Conservation (phyloP, 2,329 filamentous ascomycete genomes). For the Colletotrichum sublineola region DNA sequence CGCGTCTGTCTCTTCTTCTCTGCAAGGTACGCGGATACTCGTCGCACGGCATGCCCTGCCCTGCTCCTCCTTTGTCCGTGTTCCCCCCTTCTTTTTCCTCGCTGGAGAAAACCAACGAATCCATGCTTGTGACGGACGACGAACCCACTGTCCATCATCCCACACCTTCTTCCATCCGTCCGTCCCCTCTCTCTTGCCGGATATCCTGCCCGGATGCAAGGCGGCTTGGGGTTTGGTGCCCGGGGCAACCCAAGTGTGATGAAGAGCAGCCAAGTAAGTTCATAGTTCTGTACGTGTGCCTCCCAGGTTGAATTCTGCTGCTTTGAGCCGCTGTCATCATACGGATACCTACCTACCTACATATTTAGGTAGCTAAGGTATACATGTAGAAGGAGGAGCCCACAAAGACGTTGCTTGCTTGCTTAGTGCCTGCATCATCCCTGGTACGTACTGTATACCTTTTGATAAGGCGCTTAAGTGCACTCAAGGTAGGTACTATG, state of each 20-base stretch:
- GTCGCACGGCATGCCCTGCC: conserved; percentile 20
- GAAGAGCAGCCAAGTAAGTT: too few species aligned
- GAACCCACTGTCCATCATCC: conserved; percentile 10
- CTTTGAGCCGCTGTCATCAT: too few species aligned
- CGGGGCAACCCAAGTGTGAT: neutral
- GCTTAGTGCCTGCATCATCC: neutral
- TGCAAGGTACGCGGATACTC: conserved; percentile 26
- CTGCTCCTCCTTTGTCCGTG: neutral
- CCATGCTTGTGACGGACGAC: conserved; percentile 16
- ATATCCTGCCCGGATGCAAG: neutral
- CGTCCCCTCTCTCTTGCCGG: neutral
- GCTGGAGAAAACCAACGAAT: conserved; percentile 6
- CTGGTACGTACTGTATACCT: neutral
- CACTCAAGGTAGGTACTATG: neutral
- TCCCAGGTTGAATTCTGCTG: too few species aligned
- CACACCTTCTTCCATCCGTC: neutral
- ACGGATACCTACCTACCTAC: neutral
- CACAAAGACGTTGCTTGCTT: neutral
- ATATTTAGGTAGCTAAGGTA: neutral
- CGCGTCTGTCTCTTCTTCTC: neutral
- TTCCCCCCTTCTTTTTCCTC: neutral
- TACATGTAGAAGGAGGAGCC: neutral
- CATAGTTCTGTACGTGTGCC: too few species aligned
- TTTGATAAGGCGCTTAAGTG: neutral
- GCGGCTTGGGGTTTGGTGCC: neutral